Percentiles rank a stretch among this genome's conserved stretches.
Conservation (phyloP, 805 yeast genomes). For the Lipomyces kockii region DNA sequence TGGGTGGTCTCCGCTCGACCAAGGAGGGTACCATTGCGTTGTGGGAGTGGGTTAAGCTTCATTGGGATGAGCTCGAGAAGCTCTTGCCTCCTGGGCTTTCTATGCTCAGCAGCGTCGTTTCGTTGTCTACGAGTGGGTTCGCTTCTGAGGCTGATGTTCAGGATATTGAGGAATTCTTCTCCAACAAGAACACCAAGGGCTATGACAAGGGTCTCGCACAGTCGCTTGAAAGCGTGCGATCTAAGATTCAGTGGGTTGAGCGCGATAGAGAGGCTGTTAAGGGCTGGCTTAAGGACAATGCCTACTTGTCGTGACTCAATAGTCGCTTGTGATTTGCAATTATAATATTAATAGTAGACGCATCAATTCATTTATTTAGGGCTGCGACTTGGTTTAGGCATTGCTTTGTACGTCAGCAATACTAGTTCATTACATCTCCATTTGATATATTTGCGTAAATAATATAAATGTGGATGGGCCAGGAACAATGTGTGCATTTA, state of each 20-base stretch:
- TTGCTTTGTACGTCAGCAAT: background rate
- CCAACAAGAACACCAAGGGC: slow-evolving; percentile 54
- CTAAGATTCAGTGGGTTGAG: slow-evolving; percentile 57
- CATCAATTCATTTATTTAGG: background rate
- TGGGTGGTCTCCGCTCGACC: slow-evolving; percentile 71
- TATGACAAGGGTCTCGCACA: slow-evolving; percentile 65
- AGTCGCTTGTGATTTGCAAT: background rate
- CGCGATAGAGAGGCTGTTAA: slow-evolving; percentile 43
- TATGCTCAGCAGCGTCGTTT: slow-evolving; percentile 77
- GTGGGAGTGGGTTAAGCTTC: slow-evolving; percentile 70
- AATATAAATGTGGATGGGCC: background rate
- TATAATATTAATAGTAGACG: slow-evolving; percentile 1
- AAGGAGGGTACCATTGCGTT: slow-evolving; percentile 67
- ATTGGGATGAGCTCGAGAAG: slow-evolving; percentile 73
- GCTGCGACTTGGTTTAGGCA: background rate
- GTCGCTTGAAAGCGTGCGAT: slow-evolving; percentile 59
- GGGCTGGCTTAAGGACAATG: slow-evolving; percentile 40
- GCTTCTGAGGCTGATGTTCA: slow-evolving; percentile 53
- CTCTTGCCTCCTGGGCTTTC: slow-evolving; percentile 80
- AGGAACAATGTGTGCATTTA: background rate
- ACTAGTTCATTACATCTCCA: background rate
- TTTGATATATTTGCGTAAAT: no score
- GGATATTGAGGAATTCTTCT: slow-evolving; percentile 54
- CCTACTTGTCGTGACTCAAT: slow-evolving; percentile 28
- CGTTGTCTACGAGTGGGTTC: slow-evolving; percentile 63